Evolutionary conservation across 2,329 filamentous ascomycete genomes (phyloP).

Genomic region (Pestalotiopsis sp.): DNA sequence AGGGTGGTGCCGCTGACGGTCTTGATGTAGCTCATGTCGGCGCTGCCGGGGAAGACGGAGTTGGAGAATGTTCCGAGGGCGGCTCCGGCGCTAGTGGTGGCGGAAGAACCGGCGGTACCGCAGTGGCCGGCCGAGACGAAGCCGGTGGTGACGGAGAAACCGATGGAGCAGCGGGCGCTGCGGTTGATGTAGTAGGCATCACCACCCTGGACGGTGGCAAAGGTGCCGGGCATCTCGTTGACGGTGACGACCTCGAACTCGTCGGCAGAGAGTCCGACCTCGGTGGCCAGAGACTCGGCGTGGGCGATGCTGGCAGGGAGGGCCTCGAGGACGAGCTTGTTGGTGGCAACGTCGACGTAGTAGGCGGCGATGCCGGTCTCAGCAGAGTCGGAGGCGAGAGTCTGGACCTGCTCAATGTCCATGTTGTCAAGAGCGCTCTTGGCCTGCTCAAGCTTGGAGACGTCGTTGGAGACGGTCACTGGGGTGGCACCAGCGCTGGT

Average conservation of each 20-base stretch:
- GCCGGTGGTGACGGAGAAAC: conserved; percentile 42
- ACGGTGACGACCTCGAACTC: conserved; percentile 41
- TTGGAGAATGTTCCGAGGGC: conserved; percentile 38
- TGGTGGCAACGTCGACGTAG: conserved; percentile 41
- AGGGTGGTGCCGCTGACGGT: conserved; percentile 37
- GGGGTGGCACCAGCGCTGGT: conserved; percentile 38
- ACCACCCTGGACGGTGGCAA: conserved; percentile 38
- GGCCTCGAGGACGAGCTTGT: conserved; percentile 43
- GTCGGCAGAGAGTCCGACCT: conserved; percentile 37
- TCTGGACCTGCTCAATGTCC: conserved; percentile 34
- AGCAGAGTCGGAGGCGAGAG: conserved; percentile 28
- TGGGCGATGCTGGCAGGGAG: conserved; percentile 36
- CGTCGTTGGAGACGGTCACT: conserved; percentile 34
- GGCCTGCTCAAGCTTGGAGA: conserved; percentile 42
- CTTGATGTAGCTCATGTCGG: conserved; percentile 41
- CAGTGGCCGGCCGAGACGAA: conserved; percentile 45
- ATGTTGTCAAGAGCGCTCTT: conserved; percentile 45
- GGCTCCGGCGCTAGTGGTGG: conserved; percentile 34
- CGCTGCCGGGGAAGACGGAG: conserved; percentile 42
- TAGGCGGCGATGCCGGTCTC: conserved; percentile 38
- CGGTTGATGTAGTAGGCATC: conserved; percentile 41
- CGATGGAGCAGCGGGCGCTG: conserved; percentile 38
- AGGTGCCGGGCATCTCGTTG: conserved; percentile 34
- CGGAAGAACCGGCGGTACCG: conserved; percentile 32
- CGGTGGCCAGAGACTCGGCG: conserved; percentile 36